Evolutionary conservation across 2,329 filamentous ascomycete species (phyloP), one percentile per base, ranked within the genome.

Genomic region (Nannizzia gypsea): DNA sequence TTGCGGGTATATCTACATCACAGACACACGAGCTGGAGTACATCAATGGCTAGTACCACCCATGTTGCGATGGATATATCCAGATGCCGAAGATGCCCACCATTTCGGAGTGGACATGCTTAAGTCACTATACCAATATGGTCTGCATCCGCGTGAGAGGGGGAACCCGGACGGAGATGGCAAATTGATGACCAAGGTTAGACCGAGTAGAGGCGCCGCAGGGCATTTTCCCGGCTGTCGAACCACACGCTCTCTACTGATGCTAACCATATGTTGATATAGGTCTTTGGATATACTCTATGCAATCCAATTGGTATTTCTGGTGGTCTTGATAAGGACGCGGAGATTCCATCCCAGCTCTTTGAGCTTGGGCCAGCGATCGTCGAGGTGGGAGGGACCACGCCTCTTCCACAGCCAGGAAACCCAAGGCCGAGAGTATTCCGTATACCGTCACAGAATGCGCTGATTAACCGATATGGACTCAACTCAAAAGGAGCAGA

Each of bases 281-380:
- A 77, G 71, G 85, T 97, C 20, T 96, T 95, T 70, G 90, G 88
- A 38, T 82, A 87, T 63, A 80, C 77, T 3, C 76, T 99, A 54
- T 79, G 82, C 67, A 97, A 96, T 74, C 93, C 93, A 1, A 85
- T 99, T 67, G 93, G 88, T 60, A 96, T 95, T 64, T 95, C 90
- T n/a, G 93, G 90, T 3, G 93, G 93, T 8, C 84, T 99, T 48
- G 93, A 97, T 77, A 97, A 99, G 78, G 83, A 95, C 69, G 93
- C 86, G 59, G 89, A 96, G 63, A 86, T 97, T 59, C 88, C 91
- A 1, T 88, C 92, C 67, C 82, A 86, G 13, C 79, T 99, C 38
- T 88, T 97, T 70, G 89, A 85, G 6, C 77, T 96, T 2, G 93
- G 93, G 34, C 86, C 92, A 24, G 86, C 85, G 2, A 81, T 97